Conservation (phyloP, 2,329 filamentous ascomycete species). For the Aspergillus melleus region DNA sequence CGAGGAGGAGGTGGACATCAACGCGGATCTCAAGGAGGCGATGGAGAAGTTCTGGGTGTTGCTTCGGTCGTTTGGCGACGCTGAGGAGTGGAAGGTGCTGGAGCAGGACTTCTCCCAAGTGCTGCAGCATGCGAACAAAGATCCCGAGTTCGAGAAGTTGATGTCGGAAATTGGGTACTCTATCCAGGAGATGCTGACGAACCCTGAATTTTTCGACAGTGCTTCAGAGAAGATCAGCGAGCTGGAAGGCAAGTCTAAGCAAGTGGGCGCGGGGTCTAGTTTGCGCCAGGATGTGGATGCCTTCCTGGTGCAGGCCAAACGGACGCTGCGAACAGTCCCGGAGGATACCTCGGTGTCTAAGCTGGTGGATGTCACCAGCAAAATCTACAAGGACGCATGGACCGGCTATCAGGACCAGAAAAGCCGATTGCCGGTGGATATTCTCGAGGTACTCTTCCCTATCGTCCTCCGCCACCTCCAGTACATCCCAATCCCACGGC, state of each 20-base stretch:
- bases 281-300: slow-evolving; percentile 72
- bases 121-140: slow-evolving; percentile 70
- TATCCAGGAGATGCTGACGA: slow-evolving; percentile 77
- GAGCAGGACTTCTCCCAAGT: slow-evolving; percentile 69
- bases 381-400: slow-evolving; percentile 69
- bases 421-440: slow-evolving; percentile 70
- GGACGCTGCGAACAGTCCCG: slow-evolving; percentile 67
- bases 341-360: slow-evolving; percentile 72
- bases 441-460: slow-evolving; percentile 78
- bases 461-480: slow-evolving; percentile 75
- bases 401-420: slow-evolving; percentile 66
- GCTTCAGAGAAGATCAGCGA: slow-evolving; percentile 66
- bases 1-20: slow-evolving; percentile 70
- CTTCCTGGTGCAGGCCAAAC: slow-evolving; percentile 67
- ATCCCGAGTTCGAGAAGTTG: slow-evolving; percentile 79
- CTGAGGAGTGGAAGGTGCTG: slow-evolving; percentile 71
- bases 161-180: slow-evolving; percentile 71
- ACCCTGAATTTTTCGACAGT: slow-evolving; percentile 82
- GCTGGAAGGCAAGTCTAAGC: slow-evolving; percentile 56
- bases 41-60: slow-evolving; percentile 79
- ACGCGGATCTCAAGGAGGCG: slow-evolving; percentile 72
- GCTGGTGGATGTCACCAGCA: slow-evolving; percentile 65
- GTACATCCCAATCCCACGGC: slow-evolving; percentile 82
- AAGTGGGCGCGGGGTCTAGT: slow-evolving; percentile 64
- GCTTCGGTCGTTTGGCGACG: slow-evolving; percentile 75